These are phyloP conservation scores for Xylaria venustula DNA, from an alignment of 495 filamentous ascomycete genomes.

Conservation along the genomic window DNA sequence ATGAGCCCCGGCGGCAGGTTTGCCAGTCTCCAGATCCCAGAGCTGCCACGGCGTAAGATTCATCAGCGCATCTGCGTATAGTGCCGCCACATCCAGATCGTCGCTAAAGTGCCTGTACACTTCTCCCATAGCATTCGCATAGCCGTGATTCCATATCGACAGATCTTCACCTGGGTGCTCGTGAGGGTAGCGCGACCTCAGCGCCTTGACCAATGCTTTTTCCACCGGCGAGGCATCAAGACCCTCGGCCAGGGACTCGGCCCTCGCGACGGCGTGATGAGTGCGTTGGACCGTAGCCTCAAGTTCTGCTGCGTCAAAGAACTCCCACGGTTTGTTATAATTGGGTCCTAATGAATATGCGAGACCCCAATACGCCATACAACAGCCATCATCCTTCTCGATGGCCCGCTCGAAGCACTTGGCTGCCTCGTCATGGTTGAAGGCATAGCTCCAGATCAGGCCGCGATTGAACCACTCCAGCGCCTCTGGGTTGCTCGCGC, in stretches of 20 bases:
- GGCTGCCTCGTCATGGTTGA: slow-evolving; percentile 64
- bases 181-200: slow-evolving; percentile 55
- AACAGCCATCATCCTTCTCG: slow-evolving; percentile 49
- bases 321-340: slow-evolving; percentile 72
- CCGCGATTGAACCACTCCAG: slow-evolving; percentile 63
- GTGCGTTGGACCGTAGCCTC: slow-evolving; percentile 43
- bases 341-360: slow-evolving; percentile 67
- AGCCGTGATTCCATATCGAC: slow-evolving; percentile 53
- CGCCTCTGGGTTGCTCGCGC: slow-evolving; percentile 39
- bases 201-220: slow-evolving; percentile 55
- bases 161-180: slow-evolving; percentile 39
- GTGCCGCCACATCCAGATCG: slow-evolving; percentile 59
- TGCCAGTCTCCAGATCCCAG: slow-evolving; percentile 60
- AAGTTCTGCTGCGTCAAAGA: slow-evolving; percentile 61
- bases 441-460: slow-evolving; percentile 62
- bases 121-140: slow-evolving; percentile 59
- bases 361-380: slow-evolving; percentile 67
- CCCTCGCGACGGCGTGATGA: slow-evolving; percentile 42
- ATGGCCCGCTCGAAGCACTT: slow-evolving; percentile 61
- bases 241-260: slow-evolving; percentile 23
- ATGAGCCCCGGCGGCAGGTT: slow-evolving; percentile 51
- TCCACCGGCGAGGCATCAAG: slow-evolving; percentile 46
- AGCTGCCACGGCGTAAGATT: slow-evolving; percentile 67
- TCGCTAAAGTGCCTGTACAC: slow-evolving; percentile 54
- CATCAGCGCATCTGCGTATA: slow-evolving; percentile 68